These are phyloP conservation scores for Elongisporangium undulatum DNA, from an alignment of 352 stramenopile species.

Conservation along the genomic window DNA sequence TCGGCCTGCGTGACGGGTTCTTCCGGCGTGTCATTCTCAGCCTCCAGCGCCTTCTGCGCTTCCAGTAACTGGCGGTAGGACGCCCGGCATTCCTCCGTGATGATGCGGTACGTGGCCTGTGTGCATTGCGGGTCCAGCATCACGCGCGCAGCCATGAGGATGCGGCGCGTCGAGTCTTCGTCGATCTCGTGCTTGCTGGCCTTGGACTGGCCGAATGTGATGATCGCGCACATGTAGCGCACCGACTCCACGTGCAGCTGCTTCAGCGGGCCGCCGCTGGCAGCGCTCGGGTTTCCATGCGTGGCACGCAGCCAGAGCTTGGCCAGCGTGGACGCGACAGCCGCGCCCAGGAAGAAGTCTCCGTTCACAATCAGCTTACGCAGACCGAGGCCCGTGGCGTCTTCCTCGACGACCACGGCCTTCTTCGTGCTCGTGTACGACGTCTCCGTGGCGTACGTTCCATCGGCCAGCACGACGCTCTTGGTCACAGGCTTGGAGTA, in stretches of 20 bases:
- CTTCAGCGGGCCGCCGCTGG: conserved; percentile 46
- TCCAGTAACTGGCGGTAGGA: conserved; percentile 77
- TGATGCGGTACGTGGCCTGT: conserved; percentile 60
- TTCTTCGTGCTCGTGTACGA: conserved; percentile 65
- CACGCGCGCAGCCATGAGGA: conserved; percentile 93
- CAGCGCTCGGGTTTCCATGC: conserved; percentile 40
- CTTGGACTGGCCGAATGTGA: conserved; percentile 70
- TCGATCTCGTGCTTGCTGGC: conserved; percentile 84
- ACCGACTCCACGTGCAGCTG: conserved; percentile 65
- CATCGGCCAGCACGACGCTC: conserved; percentile 98
- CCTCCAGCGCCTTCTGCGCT: conserved; percentile 63
- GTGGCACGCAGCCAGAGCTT: conserved; percentile 95
- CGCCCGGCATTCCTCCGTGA: conserved; percentile 76
- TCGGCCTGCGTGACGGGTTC: conserved; percentile 83
- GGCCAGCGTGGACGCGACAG: conserved; percentile 91
- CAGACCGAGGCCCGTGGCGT: conserved; percentile 53
- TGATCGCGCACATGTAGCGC: conserved; percentile 72
- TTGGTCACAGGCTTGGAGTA: conserved; percentile 94
- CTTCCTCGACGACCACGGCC: conserved; percentile 44
- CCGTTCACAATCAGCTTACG: conserved; percentile 89
- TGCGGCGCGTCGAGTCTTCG: conserved; percentile 94
- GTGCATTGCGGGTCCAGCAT: conserved; percentile 90
- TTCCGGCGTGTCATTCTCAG: conserved; percentile 50
- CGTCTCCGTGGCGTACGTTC: conserved; percentile 99
- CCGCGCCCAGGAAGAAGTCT: conserved; percentile 97